These are phyloP conservation scores for Lasiosphaeria ovina DNA, from an alignment of 495 filamentous ascomycete species.

Conservation along the genomic window DNA sequence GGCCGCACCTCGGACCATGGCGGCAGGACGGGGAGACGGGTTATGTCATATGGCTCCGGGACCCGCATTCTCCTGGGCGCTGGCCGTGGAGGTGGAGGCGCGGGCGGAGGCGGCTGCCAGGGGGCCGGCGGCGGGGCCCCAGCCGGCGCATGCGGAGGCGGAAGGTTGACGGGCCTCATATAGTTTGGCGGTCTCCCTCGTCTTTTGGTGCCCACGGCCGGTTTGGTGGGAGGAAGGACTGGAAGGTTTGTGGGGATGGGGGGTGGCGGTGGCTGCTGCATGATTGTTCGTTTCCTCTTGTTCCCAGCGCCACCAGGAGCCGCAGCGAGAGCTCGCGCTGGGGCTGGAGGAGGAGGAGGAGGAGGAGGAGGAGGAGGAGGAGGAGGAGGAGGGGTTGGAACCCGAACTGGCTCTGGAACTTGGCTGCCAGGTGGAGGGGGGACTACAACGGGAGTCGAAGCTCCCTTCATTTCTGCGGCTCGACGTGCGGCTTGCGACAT, in stretches of 20 bases:
- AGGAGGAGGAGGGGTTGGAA: slow-evolving; percentile 4
- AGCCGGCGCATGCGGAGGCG: not conserved
- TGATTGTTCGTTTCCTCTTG: too few species aligned
- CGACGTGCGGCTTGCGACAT: too few species aligned
- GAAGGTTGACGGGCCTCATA: not conserved
- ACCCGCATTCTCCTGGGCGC: too few species aligned
- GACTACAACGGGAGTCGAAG: too few species aligned
- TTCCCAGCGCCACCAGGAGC: not conserved
- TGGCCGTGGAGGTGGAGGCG: too few species aligned
- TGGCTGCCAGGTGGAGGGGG: not conserved
- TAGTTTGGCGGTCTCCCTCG: not conserved
- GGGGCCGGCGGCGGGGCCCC: not conserved
- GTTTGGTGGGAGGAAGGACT: slow-evolving; percentile 5
- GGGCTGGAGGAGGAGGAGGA: slow-evolving; percentile 3
- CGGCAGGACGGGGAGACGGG: slow-evolving; percentile 9
- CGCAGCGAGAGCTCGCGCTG: not conserved
- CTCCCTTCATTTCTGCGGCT: too few species aligned
- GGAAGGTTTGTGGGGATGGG: not conserved
- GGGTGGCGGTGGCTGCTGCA: too few species aligned
- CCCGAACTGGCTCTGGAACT: not conserved
- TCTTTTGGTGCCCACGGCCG: slow-evolving; percentile 1
- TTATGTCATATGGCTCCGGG: not conserved
- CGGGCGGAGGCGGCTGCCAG: not conserved
- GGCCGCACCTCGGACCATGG: slow-evolving; percentile 8
- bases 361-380: slow-evolving; percentile 5